Base-by-base conservation (phyloP, 495 filamentous ascomycete genomes). In the Hypoxylon trugodes region DNA sequence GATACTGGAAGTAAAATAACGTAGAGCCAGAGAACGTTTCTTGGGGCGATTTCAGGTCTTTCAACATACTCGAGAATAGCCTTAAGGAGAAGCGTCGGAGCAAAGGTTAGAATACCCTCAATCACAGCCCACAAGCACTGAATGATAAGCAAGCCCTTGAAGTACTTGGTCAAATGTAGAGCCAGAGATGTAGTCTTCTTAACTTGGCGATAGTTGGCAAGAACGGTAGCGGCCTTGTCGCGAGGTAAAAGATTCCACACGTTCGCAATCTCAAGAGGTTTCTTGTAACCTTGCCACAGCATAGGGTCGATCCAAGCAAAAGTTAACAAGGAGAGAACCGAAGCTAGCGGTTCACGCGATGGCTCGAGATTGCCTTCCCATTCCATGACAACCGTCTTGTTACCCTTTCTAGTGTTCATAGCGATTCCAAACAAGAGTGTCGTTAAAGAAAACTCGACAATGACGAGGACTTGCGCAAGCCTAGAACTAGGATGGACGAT, bases 21-120 rank as follows among this genome's bases (percentile, higher is more conserved):
- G 71, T 93, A 96, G 32, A 99, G 84, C 96, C 96, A 99, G 5
- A 96, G 90, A 9, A 96, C 93, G 73, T 95, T 97, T 26, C 84
- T 79, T 1, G 96, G 93, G 0, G 90, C 90, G 6, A 82, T 82
- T 4, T 83, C 81, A 0, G 96, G 94, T 59, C 90, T 80, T 74
- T 99, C 91, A 12, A 98, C 88, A 68, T 97, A 97, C 70, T 96
- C 87, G 18, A 99, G 79, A 62, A 99, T 97, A 4, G 89, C 89
- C 68, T 91, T 90, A 16, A 99, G 85, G 6, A 99, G 83, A 15
- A 99, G 80, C 2, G 94, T 99, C 1, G 96, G 96, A 12, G 88
- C 86, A 76, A 98, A 98, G 1, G 91, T 92, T 62, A 97, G 87
- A 2, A 92, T 64, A 32, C 91, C 93, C 13, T 85, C 85, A 33